Conservation (phyloP, 495 filamentous ascomycete genomes). For the Hyphodiscus hymeniophilus region DNA sequence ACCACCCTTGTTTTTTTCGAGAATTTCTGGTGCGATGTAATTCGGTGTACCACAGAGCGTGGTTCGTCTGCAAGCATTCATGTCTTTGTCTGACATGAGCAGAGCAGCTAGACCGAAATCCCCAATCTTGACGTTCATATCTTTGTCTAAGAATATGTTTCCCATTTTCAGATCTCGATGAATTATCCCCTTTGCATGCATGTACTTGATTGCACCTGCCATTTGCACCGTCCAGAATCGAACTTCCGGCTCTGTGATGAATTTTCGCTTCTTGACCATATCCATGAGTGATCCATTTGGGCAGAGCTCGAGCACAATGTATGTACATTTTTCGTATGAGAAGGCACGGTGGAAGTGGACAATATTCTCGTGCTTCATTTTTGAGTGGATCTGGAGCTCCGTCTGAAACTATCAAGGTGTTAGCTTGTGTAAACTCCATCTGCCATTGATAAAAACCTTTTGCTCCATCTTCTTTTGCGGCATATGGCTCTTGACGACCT, state of each 20-base stretch:
- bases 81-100: conserved; percentile 76
- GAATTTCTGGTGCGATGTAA: conserved; percentile 95
- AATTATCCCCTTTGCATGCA: conserved; percentile 89
- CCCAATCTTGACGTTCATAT: conserved; percentile 97
- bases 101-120: conserved; percentile 97
- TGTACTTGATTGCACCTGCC: conserved; percentile 91
- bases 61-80: conserved; percentile 64
- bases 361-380: conserved; percentile 89
- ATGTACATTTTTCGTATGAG: conserved; percentile 78
- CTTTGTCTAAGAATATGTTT: conserved; percentile 88
- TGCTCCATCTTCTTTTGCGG: conserved; percentile 64
- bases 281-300: conserved; percentile 97
- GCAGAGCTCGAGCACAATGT: conserved; percentile 89
- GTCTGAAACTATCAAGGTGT: conserved; percentile 72
- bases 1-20: conserved; percentile 75
- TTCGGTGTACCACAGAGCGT: conserved; percentile 97
- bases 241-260: conserved; percentile 82
- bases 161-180: conserved; percentile 97
- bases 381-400: conserved; percentile 95
- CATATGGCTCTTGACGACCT: conserved; percentile 89
- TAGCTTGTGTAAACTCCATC: conserved; percentile 19
- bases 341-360: conserved; percentile 94
- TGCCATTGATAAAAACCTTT: conserved; percentile 53
- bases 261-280: conserved; percentile 85
- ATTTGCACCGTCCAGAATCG: conserved; percentile 89